Base-by-base conservation (phyloP, 148 eudicot genomes). In the Rhododendron vialii region DNA sequence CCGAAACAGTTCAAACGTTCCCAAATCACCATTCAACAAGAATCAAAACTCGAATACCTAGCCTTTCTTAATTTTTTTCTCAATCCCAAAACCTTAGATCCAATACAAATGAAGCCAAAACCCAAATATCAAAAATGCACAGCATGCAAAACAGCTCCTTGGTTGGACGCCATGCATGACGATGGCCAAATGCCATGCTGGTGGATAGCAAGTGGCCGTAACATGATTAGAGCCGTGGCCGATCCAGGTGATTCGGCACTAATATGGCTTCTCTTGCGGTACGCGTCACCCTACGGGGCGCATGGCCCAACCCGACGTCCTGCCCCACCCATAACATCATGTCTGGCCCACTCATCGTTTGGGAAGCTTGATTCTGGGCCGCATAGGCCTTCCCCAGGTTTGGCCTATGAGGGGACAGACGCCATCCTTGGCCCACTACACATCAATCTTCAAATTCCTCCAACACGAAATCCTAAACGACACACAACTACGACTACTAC, bases 1-100 rank as follows among this genome's bases (percentile, higher is more conserved):
- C 2, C 18, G 9, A 71, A 65, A 26, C 26, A 28, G n/a, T 67
- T 15, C 57, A 2, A 61, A 20, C 18, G 1, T 33, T 51, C 50
- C 80, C 79, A 48, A 1, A n/a, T 73, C 63, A 71, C 79, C 80
- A 45, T 73, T 71, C 11, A 50, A 2, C 76, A 43, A 61, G 11
- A 84, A 65, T 50, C 47, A 20, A 45, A 26, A 10, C 28, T 38
- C 84, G 3, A 41, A 20, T 38, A 22, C 33, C 67, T 65, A 63
- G 10, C 36, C 69, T 43, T 24, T 65, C 20, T 2, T 22, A n/a
- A 59, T 12, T n/a, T 13, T 53, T 20, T 18, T 53, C 51, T 35
- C 84, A 77, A 83, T 48, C 50, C 51, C 77, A 61, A 63, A 78
- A 33, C 41, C 71, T 55, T 83, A 79, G 86, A 87, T 87, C 84